phyloP scores from a whole-genome alignment of 306 rosid species.

The Dalbergia cochinchinensis region DNA sequence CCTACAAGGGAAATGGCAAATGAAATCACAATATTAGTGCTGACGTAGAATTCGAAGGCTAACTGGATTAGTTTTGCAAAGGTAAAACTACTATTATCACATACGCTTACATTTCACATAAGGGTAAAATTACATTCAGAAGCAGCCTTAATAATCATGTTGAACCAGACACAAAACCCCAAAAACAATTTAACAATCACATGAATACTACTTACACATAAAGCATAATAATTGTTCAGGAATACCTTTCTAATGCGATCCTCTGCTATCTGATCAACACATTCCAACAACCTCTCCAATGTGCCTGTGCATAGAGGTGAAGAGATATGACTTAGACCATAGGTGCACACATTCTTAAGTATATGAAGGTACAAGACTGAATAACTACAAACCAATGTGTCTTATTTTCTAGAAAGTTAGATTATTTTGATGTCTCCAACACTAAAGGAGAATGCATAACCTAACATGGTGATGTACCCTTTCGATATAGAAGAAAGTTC shows the following conservation, averaged over 20 bases:
- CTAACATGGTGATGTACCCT: not conserved
- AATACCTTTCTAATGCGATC: constrained; percentile 87
- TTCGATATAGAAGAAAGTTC: constrained; percentile 28
- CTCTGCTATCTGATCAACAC: constrained; percentile 80
- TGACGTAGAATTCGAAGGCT: constrained; percentile 19
- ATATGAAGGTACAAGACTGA: constrained; percentile 35
- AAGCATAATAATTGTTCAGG: constrained; percentile 33
- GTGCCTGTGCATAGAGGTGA: constrained; percentile 62
- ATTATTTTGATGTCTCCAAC: constrained; percentile 36
- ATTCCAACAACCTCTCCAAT: constrained; percentile 80
- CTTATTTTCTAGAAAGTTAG: constrained; percentile 14
- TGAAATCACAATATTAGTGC: constrained; percentile 29
- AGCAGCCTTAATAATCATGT: constrained; percentile 38
- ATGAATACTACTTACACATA: not conserved
- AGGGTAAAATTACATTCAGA: constrained; percentile 29
- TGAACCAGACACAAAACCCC: constrained; percentile 24
- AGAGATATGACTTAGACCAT: constrained; percentile 31
- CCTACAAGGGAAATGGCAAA: constrained; percentile 55
- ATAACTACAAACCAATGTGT: not conserved
- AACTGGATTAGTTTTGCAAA: not conserved
- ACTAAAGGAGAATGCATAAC: constrained; percentile 30
- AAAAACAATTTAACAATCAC: constrained; percentile 29
- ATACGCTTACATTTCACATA: not conserved
- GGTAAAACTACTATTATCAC: constrained; percentile 21
- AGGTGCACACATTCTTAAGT: not conserved